Conservation (phyloP, 2,329 filamentous ascomycete genomes). For the Claviceps cyperi region DNA sequence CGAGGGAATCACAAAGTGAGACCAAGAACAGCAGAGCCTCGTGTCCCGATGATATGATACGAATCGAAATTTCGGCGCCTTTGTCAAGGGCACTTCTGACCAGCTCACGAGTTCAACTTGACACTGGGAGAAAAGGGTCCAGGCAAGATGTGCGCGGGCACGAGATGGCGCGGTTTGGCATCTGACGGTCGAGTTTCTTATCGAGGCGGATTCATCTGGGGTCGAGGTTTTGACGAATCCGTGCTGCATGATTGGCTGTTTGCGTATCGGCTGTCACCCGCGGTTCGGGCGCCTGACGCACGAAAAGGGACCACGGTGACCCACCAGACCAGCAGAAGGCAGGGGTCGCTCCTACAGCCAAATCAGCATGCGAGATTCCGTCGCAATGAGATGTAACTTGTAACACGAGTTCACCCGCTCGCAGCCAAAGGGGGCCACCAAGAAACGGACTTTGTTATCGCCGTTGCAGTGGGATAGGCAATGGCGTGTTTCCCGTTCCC, state of each 20-base stretch:
- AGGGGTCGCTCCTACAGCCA: no score
- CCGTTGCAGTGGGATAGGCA: no score
- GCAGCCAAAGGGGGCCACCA: no score
- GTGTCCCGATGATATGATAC: not conserved
- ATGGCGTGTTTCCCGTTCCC: no score
- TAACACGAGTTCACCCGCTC: no score
- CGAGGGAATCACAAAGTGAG: not conserved
- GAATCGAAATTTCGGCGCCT: not conserved
- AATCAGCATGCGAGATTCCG: no score
- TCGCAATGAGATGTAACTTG: no score
- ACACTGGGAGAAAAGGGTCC: not conserved
- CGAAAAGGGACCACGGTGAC: not conserved
- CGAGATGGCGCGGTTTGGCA: not conserved
- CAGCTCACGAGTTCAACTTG: not conserved
- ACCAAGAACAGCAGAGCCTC: not conserved
- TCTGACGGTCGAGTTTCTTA: conserved; percentile 1
- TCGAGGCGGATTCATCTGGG: conserved; percentile 2
- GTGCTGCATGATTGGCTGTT: conserved; percentile 3
- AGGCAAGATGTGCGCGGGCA: not conserved
- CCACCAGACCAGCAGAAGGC: no score
- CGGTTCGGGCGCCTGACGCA: conserved; percentile 6
- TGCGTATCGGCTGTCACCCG: conserved; percentile 4
- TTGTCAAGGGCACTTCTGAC: not conserved
- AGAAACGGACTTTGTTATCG: no score
- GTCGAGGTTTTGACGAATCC: conserved; percentile 2